These are phyloP conservation scores for Glutinoglossum americanum DNA, from an alignment of 495 filamentous ascomycete genomes.

Conservation along the genomic window DNA sequence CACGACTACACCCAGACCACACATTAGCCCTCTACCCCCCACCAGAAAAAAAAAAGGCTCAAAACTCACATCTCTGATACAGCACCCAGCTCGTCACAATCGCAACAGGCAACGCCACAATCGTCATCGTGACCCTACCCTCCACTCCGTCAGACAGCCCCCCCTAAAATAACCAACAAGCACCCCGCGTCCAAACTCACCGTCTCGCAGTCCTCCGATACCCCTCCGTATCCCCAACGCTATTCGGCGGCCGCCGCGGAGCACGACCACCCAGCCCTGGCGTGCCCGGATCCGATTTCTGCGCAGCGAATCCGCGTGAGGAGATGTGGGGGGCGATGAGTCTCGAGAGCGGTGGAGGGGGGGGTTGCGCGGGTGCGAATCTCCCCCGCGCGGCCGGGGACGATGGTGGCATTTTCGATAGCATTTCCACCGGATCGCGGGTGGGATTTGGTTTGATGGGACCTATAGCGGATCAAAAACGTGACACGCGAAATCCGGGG, in stretches of 20 bases:
- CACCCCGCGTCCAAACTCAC: neutral
- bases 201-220: neutral
- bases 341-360: too few relatives aligned
- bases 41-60: neutral
- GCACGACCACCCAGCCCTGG: too few relatives aligned
- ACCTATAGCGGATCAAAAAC: too few relatives aligned
- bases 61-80: constrained; percentile 14
- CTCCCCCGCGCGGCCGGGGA: too few relatives aligned
- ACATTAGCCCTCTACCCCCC: neutral
- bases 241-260: neutral
- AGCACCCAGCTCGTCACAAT: constrained; percentile 18
- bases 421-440: too few relatives aligned
- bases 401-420: too few relatives aligned
- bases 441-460: too few relatives aligned
- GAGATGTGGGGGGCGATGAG: too few relatives aligned
- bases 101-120: constrained; percentile 18
- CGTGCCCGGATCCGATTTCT: too few relatives aligned
- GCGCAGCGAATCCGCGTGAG: too few relatives aligned
- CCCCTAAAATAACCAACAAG: neutral
- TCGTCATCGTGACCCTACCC: constrained; percentile 12
- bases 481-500: too few relatives aligned
- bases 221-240: neutral
- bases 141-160: neutral
- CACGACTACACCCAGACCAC: neutral
- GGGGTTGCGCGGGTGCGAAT: too few relatives aligned